phyloP scores from a whole-genome alignment of 2,329 filamentous ascomycete genomes.

The Triangularia verruculosa region DNA sequence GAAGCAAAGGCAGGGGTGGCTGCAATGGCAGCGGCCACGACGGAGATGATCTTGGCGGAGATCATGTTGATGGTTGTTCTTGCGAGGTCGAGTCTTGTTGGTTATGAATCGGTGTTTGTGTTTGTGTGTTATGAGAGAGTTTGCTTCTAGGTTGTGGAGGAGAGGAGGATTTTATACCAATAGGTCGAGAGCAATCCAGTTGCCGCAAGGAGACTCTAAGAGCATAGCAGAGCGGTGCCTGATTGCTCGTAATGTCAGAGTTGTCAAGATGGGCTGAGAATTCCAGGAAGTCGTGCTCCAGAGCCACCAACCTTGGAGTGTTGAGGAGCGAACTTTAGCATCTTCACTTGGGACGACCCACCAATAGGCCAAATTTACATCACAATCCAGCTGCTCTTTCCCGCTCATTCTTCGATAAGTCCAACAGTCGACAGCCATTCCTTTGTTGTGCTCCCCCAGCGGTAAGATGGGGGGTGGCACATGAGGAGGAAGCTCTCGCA shows the following conservation, averaged over 20 bases:
- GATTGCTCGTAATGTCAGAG: neutral
- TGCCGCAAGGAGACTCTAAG: neutral
- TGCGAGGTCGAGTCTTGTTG: neutral
- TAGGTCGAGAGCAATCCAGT: neutral
- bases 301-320: neutral
- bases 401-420: no score
- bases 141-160: neutral
- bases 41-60: neutral
- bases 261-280: neutral
- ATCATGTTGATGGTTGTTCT: neutral
- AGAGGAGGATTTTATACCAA: neutral
- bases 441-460: neutral
- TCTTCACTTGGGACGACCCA: neutral
- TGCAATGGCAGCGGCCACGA: neutral
- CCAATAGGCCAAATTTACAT: neutral
- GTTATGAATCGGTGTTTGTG: neutral
- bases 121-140: neutral
- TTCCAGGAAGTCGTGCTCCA: neutral
- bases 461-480: neutral
- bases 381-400: neutral
- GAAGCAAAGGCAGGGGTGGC: neutral
- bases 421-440: neutral
- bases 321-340: neutral
- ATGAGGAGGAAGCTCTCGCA: neutral
- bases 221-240: neutral